phyloP scores from a whole-genome alignment of 2,329 filamentous ascomycete genomes.

The Stenocarpella maydis region DNA sequence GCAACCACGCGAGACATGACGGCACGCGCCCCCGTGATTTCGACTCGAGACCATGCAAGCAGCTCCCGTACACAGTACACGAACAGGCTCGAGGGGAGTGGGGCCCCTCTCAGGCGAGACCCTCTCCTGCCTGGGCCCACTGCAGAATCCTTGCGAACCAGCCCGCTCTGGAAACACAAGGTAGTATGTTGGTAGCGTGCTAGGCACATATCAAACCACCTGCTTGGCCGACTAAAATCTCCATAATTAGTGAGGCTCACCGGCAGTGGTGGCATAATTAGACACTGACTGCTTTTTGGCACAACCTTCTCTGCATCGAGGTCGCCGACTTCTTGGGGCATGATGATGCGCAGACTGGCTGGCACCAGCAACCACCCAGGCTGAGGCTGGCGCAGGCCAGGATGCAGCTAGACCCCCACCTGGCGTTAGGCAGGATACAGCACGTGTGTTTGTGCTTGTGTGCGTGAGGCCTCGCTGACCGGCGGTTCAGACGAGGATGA shows the following conservation, averaged over 20 bases:
- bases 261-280: neutral
- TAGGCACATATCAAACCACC: neutral
- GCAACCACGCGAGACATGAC: slow-evolving; percentile 14
- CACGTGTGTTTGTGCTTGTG: too few relatives aligned
- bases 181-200: neutral
- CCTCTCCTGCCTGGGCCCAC: neutral
- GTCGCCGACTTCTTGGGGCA: neutral
- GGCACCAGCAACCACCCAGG: neutral
- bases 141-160: neutral
- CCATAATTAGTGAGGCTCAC: neutral
- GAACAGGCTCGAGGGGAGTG: neutral
- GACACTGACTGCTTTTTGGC: neutral
- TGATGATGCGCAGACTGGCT: neutral
- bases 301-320: neutral
- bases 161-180: neutral
- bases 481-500: neutral
- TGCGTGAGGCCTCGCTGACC: neutral
- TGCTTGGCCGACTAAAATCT: neutral
- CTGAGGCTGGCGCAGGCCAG: neutral
- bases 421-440: neutral
- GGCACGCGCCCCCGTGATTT: slow-evolving; percentile 14
- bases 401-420: neutral
- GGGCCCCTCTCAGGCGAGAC: neutral
- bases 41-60: neutral
- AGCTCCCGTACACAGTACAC: too few relatives aligned